Evolutionary conservation across 1,284 basidiomycete genomes (phyloP).

Genomic region (Ustilago shanxiensis): DNA sequence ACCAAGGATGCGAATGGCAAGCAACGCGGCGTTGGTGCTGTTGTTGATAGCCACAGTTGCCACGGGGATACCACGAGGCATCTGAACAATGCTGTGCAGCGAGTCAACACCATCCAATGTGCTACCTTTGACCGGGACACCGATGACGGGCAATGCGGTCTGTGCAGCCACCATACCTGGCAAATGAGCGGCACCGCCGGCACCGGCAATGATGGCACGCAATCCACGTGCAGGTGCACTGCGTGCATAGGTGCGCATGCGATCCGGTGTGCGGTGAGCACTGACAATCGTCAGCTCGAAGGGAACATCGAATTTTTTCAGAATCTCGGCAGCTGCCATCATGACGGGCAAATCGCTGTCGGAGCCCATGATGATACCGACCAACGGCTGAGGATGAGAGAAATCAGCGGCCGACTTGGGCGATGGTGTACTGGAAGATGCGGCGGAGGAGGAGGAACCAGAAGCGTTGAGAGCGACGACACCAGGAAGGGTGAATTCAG

Average conservation of each 20-base stretch:
- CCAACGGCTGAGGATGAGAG: slow-evolving; percentile 79
- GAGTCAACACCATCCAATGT: slow-evolving; percentile 95
- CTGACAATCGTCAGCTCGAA: slow-evolving; percentile 97
- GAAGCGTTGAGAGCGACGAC: slow-evolving; percentile 36
- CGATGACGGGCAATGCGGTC: slow-evolving; percentile 92
- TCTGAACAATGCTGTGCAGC: slow-evolving; percentile 96
- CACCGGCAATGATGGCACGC: slow-evolving; percentile 89
- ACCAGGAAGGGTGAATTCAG: slow-evolving; percentile 48
- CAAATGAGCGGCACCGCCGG: slow-evolving; percentile 95
- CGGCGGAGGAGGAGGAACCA: slow-evolving; percentile 15
- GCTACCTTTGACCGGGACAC: slow-evolving; percentile 96
- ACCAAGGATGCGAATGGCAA: slow-evolving; percentile 88
- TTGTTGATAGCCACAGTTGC: slow-evolving; percentile 98
- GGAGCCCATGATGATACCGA: slow-evolving; percentile 97
- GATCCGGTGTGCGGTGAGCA: slow-evolving; percentile 91
- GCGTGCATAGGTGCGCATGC: slow-evolving; percentile 86
- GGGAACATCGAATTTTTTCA: slow-evolving; percentile 84
- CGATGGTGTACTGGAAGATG: slow-evolving; percentile 62
- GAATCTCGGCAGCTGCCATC: slow-evolving; percentile 86
- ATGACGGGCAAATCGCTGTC: slow-evolving; percentile 97
- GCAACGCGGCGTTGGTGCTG: slow-evolving; percentile 89
- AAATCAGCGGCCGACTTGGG: slow-evolving; percentile 70
- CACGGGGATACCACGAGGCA: slow-evolving; percentile 97
- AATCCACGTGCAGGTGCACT: slow-evolving; percentile 81
- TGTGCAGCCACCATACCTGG: slow-evolving; percentile 98